These are phyloP conservation scores for Lichtheimia corymbifera DNA, from an alignment of 371 early-diverging fungal genomes.

Conservation along the genomic window DNA sequence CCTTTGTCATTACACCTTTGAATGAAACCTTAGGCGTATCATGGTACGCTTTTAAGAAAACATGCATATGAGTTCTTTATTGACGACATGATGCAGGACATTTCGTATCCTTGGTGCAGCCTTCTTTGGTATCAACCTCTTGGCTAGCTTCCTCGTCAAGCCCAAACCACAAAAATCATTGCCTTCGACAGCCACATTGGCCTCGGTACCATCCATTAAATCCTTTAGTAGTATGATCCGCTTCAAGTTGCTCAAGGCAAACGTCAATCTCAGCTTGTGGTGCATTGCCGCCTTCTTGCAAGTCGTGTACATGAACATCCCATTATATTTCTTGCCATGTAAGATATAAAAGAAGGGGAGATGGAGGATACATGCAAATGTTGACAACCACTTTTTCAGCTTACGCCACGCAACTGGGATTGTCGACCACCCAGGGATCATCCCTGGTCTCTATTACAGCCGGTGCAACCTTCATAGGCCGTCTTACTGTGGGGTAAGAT, in stretches of 20 bases:
- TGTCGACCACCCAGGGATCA: conserved; percentile 31
- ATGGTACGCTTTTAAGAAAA: conserved; percentile 22
- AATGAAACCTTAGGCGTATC: neutral
- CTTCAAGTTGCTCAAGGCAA: too few species aligned
- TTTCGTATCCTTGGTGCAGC: conserved; percentile 18
- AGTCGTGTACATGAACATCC: conserved; percentile 10
- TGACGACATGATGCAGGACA: conserved; percentile 61
- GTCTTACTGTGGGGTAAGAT: conserved; percentile 35
- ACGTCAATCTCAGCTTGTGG: conserved; percentile 11
- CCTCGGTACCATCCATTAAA: conserved; percentile 6
- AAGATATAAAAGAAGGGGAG: neutral
- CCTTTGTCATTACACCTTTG: conserved; percentile 6
- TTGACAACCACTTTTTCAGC: neutral
- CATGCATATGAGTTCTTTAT: conserved; percentile 72
- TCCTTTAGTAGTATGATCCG: too few species aligned
- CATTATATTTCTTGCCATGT: conserved; percentile 17
- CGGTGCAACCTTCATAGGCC: conserved; percentile 57
- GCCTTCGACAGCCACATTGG: conserved; percentile 5
- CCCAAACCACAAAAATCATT: conserved; percentile 3
- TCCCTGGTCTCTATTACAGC: conserved; percentile 36
- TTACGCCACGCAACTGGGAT: conserved; percentile 16
- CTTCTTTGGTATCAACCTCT: conserved; percentile 6
- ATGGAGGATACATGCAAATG: neutral
- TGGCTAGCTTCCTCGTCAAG: conserved; percentile 8
- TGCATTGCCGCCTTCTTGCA: conserved; percentile 6